Evolutionary conservation across 805 yeast genomes (phyloP), one percentile per base, ranked within the genome.

Genomic region (Yarrowia sp.): DNA sequence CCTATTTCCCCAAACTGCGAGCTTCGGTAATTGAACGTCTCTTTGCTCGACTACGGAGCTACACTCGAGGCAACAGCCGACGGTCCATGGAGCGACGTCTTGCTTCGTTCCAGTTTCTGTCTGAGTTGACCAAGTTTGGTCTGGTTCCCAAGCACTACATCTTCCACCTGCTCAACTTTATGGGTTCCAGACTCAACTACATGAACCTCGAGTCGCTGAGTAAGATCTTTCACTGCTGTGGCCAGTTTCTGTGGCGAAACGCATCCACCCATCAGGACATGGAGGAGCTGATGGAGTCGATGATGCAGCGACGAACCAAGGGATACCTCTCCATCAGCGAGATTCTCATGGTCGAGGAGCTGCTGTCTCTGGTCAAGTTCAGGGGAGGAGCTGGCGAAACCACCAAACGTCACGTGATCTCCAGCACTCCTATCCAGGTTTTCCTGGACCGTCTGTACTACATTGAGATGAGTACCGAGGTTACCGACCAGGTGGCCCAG

Each of bases 121-220:
- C 86, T 60, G 97, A 93, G 73, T 79, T 92, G 78, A 85, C 89
- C 39, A 91, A 90, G 74, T 92, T 92, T 75, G 86, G 84, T 71
- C 76, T 92, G 69, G 80, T 92, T 15, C 94, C 96, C 0, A 79
- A 82, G n/a, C 87, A 86, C 75, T 81, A 88, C 68, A 80, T 88
- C 13, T 89, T 91, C 74, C 93, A 92, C 76, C 89, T 88, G 74
- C 82, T 92, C 56, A 81, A 91, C 72, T 78, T 82, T 1, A 78
- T 91, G 71, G 84, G 89, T 1, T 73, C 85, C 67, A 83, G 84
- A 65, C 72, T 86, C 42, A 80, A 83, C 7, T 80, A 82, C 0
- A 83, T 84, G 69, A 90, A 89, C 74, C 83, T 90, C 68, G 96
- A 90, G 72, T 83, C 88, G 9, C 77, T 92, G 68, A 81, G 86